phyloP scores from a whole-genome alignment of 495 filamentous ascomycete species.

The Hypomontagnella monticulosa region DNA sequence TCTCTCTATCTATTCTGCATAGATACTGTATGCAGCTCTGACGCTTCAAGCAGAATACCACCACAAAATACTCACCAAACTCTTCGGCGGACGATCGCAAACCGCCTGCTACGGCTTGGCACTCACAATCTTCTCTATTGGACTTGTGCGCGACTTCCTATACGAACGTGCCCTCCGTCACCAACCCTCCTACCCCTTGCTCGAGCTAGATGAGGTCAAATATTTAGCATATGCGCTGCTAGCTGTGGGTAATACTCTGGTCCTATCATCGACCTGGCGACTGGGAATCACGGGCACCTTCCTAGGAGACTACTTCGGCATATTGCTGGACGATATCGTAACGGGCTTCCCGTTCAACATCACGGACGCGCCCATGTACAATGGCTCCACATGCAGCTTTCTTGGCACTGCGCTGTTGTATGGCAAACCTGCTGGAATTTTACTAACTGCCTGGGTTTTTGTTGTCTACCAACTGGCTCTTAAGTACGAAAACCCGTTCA shows the following conservation, averaged over 20 bases:
- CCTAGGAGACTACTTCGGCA: conserved; percentile 97
- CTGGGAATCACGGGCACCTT: conserved; percentile 98
- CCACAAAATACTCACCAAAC: conserved; percentile 84
- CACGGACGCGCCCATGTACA: conserved; percentile 94
- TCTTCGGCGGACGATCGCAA: conserved; percentile 82
- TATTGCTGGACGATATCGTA: conserved; percentile 93
- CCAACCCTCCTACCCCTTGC: conserved; percentile 77
- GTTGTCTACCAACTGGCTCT: conserved; percentile 84
- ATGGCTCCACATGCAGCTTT: conserved; percentile 91
- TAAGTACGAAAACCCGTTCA: conserved; percentile 97
- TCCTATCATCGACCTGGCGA: conserved; percentile 87
- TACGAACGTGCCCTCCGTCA: conserved; percentile 78
- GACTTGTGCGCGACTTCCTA: conserved; percentile 82
- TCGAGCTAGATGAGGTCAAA: conserved; percentile 61
- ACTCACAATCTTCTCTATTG: conserved; percentile 86
- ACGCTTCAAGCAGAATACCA: conserved; percentile 75
- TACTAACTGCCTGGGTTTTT: conserved; percentile 79
- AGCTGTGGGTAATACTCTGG: conserved; percentile 80
- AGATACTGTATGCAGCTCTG: conserved; percentile 1
- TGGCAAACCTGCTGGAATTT: conserved; percentile 86
- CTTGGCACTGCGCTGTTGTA: conserved; percentile 87
- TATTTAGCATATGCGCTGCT: conserved; percentile 74
- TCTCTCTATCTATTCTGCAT: background rate
- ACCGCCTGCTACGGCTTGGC: conserved; percentile 91
- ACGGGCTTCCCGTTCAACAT: conserved; percentile 96